Evolutionary conservation across 139 green algal species (phyloP), one percentile per base, ranked within the genome.

Genomic region (Chlamydomonas schloesseri): DNA sequence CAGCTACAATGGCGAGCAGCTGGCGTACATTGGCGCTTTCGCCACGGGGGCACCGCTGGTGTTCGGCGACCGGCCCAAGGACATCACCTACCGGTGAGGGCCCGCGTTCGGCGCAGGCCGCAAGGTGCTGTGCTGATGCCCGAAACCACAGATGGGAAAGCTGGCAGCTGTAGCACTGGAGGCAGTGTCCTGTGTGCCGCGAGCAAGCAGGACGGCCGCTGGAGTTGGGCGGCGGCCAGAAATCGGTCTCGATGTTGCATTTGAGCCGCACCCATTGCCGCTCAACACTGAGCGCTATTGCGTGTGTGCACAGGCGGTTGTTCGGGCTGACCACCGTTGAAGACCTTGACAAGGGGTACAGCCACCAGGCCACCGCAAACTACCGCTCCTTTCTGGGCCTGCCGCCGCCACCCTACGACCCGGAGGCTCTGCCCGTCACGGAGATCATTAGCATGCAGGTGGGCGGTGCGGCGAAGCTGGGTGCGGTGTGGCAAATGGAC

Each of bases 1-100:
- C 1, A 57, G 87, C n/a, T 93, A 94, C 57, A 93, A 90, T 46
- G 94, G 93, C 31, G 95, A 97, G 86, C 94, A 96, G 86, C 87
- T 97, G 57, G 95, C 93, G 1, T 97, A 97, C 87, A 90, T 97
- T 34, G 93, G 94, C 18, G 95, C 95, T 0, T 89, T 97, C 36
- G 74, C 92, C 0, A 90, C 74, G 8, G 92, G 86, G 13, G 84
- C 95, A 0, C 70, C 84, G n/a, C 81, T 97, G 20, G 81, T 97
- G 65, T 94, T 96, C 82, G 95, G 90, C 2, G 95, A 97, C 86
- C 86, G 95, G 36, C 94, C 95, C 50, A 97, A 97, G 88, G 73
- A 93, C 47, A 91, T 95, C 31, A 97, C 95, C 0, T 97, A 95
- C 90, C 90, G 83, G 92, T 90, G 65, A 11, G 68, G 55, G n/a